Evolutionary conservation across 805 yeast genomes (phyloP).

Genomic region (Yarrowia sp.): DNA sequence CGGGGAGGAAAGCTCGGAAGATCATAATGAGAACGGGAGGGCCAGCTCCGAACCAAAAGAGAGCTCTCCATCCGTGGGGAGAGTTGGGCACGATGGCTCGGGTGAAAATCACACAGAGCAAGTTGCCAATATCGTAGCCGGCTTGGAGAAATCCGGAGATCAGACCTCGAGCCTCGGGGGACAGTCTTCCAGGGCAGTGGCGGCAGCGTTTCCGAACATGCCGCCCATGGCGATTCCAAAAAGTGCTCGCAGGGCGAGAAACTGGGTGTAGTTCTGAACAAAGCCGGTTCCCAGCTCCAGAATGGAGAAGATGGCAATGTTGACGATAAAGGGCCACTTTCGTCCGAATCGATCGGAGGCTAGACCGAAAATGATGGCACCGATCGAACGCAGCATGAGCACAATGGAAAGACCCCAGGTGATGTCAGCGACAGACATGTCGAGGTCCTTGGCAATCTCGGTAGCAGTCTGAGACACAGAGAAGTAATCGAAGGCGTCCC

Average conservation of each 20-base stretch:
- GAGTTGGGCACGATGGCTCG: slow-evolving; percentile 54
- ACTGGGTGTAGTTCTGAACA: slow-evolving; percentile 54
- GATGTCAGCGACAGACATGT: slow-evolving; percentile 46
- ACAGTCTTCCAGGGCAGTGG: slow-evolving; percentile 63
- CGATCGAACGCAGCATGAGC: slow-evolving; percentile 66
- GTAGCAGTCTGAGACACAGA: slow-evolving; percentile 55
- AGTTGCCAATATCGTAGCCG: slow-evolving; percentile 72
- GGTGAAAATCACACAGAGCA: slow-evolving; percentile 60
- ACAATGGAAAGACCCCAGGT: slow-evolving; percentile 75
- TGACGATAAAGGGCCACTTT: slow-evolving; percentile 59
- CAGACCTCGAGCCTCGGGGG: slow-evolving; percentile 59
- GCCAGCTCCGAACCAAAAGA: slow-evolving; percentile 73
- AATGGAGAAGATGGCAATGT: slow-evolving; percentile 50
- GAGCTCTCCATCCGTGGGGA: slow-evolving; percentile 61
- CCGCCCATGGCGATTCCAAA: slow-evolving; percentile 76
- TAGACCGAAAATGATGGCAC: slow-evolving; percentile 64
- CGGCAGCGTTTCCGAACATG: slow-evolving; percentile 60
- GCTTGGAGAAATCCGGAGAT: slow-evolving; percentile 72
- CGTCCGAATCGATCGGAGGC: slow-evolving; percentile 63
- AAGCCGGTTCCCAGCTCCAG: slow-evolving; percentile 67
- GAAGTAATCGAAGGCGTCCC: slow-evolving; percentile 73
- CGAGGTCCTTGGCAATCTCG: slow-evolving; percentile 49
- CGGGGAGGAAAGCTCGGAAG: slow-evolving; percentile 60
- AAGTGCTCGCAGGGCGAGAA: slow-evolving; percentile 58
- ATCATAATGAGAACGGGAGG: slow-evolving; percentile 56